phyloP scores from a whole-genome alignment of 192 early-diverging fungal species.

The Chytriomyces confervae region DNA sequence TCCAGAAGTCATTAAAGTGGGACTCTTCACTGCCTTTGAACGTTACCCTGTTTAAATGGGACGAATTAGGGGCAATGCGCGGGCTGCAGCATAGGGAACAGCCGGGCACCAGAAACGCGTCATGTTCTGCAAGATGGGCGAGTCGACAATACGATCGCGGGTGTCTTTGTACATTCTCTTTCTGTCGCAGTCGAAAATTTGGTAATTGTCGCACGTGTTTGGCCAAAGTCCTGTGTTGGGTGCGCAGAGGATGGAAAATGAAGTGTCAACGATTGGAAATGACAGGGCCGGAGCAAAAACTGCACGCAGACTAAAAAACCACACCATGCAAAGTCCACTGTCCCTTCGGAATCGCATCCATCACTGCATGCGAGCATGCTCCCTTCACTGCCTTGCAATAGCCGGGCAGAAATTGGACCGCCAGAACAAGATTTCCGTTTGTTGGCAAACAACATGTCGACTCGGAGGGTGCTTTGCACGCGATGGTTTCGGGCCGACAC shows the following conservation, averaged over 20 bases:
- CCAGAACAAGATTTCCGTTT: constrained; percentile 35
- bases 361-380: constrained; percentile 31
- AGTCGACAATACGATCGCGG: neutral
- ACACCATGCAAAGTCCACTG: constrained; percentile 38
- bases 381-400: constrained; percentile 28
- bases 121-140: constrained; percentile 23
- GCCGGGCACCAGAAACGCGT: constrained; percentile 13
- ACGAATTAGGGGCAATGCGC: neutral
- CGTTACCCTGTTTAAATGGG: constrained; percentile 28
- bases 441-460: constrained; percentile 33
- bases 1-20: constrained; percentile 34
- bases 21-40: constrained; percentile 29
- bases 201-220: constrained; percentile 31
- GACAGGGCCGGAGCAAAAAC: neutral
- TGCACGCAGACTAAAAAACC: neutral
- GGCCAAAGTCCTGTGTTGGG: constrained; percentile 35
- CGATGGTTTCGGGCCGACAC: neutral
- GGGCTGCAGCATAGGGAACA: neutral
- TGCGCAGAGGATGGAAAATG: neutral
- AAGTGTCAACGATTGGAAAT: too few species aligned
- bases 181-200: constrained; percentile 35
- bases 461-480: neutral
- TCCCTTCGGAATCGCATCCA: constrained; percentile 32
- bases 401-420: constrained; percentile 39
- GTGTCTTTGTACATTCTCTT: constrained; percentile 22